These are phyloP conservation scores for Penicillium sp. DNA, from an alignment of 2,329 filamentous ascomycete species.

Conservation along the genomic window DNA sequence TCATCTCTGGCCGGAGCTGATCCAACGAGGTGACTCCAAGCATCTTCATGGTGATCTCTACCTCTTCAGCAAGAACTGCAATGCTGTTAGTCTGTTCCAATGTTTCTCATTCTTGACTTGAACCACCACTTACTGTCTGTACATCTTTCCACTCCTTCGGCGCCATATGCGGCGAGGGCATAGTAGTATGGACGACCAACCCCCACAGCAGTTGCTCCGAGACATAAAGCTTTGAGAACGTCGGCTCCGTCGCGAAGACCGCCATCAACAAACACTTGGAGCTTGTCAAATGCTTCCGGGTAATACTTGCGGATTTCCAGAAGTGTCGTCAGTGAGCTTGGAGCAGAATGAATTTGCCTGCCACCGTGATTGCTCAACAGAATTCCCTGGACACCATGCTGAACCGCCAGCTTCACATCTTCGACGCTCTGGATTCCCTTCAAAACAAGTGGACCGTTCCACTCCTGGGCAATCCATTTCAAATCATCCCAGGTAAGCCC, in stretches of 20 bases:
- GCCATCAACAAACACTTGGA: constrained; percentile 56
- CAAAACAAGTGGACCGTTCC: constrained; percentile 11
- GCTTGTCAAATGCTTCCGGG: constrained; percentile 48
- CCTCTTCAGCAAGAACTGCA: constrained; percentile 16
- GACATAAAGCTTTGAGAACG: constrained; percentile 54
- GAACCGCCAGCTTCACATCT: constrained; percentile 16
- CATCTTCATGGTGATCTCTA: constrained; percentile 24
- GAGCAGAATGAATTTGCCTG: constrained; percentile 51
- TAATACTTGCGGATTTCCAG: constrained; percentile 52
- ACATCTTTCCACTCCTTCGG: constrained; percentile 20
- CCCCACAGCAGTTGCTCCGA: constrained; percentile 55
- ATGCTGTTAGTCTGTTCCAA: not conserved
- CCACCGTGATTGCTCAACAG: constrained; percentile 59
- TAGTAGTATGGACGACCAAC: constrained; percentile 41
- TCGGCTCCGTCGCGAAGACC: constrained; percentile 54
- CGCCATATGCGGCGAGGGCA: constrained; percentile 22
- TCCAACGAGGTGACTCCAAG: constrained; percentile 18
- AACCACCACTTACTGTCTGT: constrained; percentile 15
- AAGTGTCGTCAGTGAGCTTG: constrained; percentile 49
- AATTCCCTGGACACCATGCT: constrained; percentile 44
- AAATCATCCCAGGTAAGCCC: constrained; percentile 13
- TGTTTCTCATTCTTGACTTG: not conserved
- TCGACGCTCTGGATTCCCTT: constrained; percentile 21
- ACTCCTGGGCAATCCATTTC: constrained; percentile 5
- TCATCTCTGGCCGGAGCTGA: constrained; percentile 17